A percentile compares a stretch with the other conserved stretches of the same genome.
phyloP scores from a whole-genome alignment of 2,329 filamentous ascomycete species.

The Trichoderma cornu-damae region DNA sequence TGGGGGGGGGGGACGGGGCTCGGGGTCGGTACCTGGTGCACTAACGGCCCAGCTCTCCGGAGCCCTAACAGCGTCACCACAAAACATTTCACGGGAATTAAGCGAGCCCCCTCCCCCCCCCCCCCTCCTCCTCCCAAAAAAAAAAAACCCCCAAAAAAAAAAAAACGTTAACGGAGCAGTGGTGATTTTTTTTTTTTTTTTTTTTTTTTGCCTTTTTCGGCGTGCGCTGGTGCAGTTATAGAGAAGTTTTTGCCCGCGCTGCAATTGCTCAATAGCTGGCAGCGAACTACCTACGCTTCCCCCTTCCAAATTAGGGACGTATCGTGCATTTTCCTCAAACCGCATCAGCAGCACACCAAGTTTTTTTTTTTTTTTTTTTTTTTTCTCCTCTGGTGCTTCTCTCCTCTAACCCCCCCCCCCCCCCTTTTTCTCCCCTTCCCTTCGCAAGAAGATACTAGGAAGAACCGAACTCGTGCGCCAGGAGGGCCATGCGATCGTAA shows the following conservation, averaged over 20 bases:
- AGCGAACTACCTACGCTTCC: too few species aligned
- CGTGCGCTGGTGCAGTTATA: conserved; percentile 8
- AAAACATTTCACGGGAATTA: conserved; percentile 24
- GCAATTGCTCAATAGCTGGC: conserved; percentile 10
- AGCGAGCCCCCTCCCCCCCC: conserved; percentile 18
- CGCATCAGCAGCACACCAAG: conserved; percentile 19
- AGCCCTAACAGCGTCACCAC: conserved; percentile 27
- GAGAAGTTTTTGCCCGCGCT: conserved; percentile 9
- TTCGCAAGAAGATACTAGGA: conserved; percentile 8
- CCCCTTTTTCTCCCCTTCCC: neutral
- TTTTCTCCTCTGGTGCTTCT: conserved; percentile 14
- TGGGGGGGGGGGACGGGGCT: too few species aligned
- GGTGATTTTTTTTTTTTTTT: conserved; percentile 14
- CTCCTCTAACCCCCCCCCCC: too few species aligned
- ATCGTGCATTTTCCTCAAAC: conserved; percentile 24
- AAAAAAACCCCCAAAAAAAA: too few species aligned
- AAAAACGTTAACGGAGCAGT: conserved; percentile 3
- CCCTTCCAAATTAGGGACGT: conserved; percentile 4
- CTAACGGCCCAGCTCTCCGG: conserved; percentile 15
- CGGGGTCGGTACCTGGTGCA: conserved; percentile 18
- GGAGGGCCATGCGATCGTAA: conserved; percentile 39
- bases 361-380: too few species aligned
- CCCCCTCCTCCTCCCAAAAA: too few species aligned
- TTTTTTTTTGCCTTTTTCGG: conserved; percentile 23
- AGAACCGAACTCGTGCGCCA: conserved; percentile 20